Evolutionary conservation across 169 alveolate genomes (phyloP).

Genomic region (Cryptosporidium bovis): DNA sequence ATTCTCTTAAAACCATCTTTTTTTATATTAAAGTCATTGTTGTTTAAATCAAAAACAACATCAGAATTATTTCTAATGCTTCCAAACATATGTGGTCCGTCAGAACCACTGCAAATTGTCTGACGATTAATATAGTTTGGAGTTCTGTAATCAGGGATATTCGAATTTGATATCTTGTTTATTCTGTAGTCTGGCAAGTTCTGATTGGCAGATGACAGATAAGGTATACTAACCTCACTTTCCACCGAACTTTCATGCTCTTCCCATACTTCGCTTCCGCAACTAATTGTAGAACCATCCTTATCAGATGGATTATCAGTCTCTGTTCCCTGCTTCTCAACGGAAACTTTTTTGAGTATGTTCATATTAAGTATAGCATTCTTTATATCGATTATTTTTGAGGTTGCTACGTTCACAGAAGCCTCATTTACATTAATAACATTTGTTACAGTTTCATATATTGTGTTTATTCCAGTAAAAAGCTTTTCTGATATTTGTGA

Average conservation of each 20-base stretch:
- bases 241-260: background rate
- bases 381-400: slow-evolving; percentile 28
- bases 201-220: slow-evolving; percentile 17
- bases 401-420: slow-evolving; percentile 9
- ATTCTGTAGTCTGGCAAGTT: slow-evolving; percentile 49
- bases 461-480: slow-evolving; percentile 11
- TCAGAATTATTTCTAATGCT: background rate
- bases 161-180: slow-evolving; percentile 7
- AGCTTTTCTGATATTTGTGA: slow-evolving; percentile 28
- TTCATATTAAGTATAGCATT: slow-evolving; percentile 16
- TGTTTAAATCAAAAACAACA: too few species aligned
- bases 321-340: background rate
- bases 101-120: slow-evolving; percentile 53
- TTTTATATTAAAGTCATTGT: background rate
- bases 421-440: slow-evolving; percentile 24
- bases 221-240: slow-evolving; percentile 25
- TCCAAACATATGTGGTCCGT: slow-evolving; percentile 66
- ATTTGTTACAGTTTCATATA: slow-evolving; percentile 49
- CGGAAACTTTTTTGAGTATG: background rate
- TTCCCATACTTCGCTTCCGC: background rate
- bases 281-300: background rate
- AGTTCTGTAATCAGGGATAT: slow-evolving; percentile 41
- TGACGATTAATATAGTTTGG: slow-evolving; percentile 53
- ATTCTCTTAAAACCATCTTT: slow-evolving; percentile 8
- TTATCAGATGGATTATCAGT: background rate